These are phyloP conservation scores for Calophaca sinica DNA, from an alignment of 306 rosid species.

Conservation along the genomic window DNA sequence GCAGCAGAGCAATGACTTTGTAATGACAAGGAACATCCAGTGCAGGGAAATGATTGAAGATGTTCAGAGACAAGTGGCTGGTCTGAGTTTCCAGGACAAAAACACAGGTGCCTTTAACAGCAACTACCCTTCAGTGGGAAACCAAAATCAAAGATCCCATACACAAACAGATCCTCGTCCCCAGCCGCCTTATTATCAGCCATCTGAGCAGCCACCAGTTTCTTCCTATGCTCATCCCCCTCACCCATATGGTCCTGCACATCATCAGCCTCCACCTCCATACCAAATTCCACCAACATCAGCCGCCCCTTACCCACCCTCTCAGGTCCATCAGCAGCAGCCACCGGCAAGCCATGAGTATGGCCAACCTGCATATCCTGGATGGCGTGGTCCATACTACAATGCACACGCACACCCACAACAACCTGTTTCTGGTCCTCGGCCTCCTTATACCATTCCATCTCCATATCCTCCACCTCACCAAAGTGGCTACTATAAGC, in stretches of 20 bases:
- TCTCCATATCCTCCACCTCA: conserved; percentile 81
- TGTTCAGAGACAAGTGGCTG: conserved; percentile 90
- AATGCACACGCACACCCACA: conserved; percentile 74
- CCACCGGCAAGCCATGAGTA: conserved; percentile 76
- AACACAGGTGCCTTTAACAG: conserved; percentile 55
- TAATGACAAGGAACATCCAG: conserved; percentile 97
- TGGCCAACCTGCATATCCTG: conserved; percentile 96
- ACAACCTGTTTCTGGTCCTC: conserved; percentile 74
- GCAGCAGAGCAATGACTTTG: conserved; percentile 96
- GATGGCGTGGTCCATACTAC: conserved; percentile 96
- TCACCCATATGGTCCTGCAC: conserved; percentile 65
- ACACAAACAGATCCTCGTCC: conserved; percentile 73
- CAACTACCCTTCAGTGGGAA: conserved; percentile 65
- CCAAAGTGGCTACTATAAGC: conserved; percentile 91
- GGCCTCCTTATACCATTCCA: conserved; percentile 87
- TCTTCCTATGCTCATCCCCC: conserved; percentile 65
- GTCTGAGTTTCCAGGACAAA: conserved; percentile 90
- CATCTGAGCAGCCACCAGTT: conserved; percentile 70
- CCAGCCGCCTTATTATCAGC: conserved; percentile 73
- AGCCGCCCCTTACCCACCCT: conserved; percentile 67
- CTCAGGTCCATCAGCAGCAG: conserved; percentile 74
- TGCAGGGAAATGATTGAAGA: conserved; percentile 97
- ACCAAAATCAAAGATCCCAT: conserved; percentile 69
- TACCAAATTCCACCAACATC: conserved; percentile 72
- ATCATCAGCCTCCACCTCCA: conserved; percentile 70